phyloP scores from a whole-genome alignment of 2,329 filamentous ascomycete species.

The Metarhizium album region DNA sequence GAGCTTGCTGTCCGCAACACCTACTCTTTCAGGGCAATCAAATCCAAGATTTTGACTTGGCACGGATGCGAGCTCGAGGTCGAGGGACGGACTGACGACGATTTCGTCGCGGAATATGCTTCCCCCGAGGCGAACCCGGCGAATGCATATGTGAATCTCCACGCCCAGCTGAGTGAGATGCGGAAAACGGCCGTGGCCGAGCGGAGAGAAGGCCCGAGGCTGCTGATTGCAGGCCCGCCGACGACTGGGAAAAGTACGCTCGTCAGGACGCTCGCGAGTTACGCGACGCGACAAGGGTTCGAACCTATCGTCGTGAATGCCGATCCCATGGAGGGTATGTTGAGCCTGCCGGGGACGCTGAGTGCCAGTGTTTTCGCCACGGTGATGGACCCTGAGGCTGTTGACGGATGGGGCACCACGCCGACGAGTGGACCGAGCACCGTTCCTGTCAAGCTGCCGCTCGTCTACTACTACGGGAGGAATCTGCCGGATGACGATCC shows the following conservation, averaged over 20 bases:
- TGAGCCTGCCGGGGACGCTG: slow-evolving; percentile 69
- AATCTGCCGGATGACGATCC: slow-evolving; percentile 62
- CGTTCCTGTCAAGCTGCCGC: slow-evolving; percentile 80
- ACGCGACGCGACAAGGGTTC: slow-evolving; percentile 61
- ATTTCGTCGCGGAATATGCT: slow-evolving; percentile 50
- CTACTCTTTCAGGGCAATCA: slow-evolving; percentile 72
- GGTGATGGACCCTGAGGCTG: slow-evolving; percentile 67
- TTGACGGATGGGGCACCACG: slow-evolving; percentile 80
- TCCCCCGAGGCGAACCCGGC: slow-evolving; percentile 70
- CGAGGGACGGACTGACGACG: slow-evolving; percentile 44
- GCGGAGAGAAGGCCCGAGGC: slow-evolving; percentile 55
- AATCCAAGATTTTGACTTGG: slow-evolving; percentile 87
- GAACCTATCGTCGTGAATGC: slow-evolving; percentile 78
- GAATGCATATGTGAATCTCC: slow-evolving; percentile 71
- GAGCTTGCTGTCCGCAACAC: slow-evolving; percentile 73
- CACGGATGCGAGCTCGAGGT: slow-evolving; percentile 82
- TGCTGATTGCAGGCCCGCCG: slow-evolving; percentile 71
- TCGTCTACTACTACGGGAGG: slow-evolving; percentile 82
- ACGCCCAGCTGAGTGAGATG: slow-evolving; percentile 71
- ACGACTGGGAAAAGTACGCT: slow-evolving; percentile 77
- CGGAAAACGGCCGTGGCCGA: slow-evolving; percentile 48
- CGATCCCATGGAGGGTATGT: slow-evolving; percentile 69
- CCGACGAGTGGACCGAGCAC: slow-evolving; percentile 83
- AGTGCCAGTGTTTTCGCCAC: slow-evolving; percentile 81
- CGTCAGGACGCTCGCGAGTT: slow-evolving; percentile 65